Evolutionary conservation across 768 basidiomycete genomes (phyloP).

Genomic region (Lyophyllum semitale): DNA sequence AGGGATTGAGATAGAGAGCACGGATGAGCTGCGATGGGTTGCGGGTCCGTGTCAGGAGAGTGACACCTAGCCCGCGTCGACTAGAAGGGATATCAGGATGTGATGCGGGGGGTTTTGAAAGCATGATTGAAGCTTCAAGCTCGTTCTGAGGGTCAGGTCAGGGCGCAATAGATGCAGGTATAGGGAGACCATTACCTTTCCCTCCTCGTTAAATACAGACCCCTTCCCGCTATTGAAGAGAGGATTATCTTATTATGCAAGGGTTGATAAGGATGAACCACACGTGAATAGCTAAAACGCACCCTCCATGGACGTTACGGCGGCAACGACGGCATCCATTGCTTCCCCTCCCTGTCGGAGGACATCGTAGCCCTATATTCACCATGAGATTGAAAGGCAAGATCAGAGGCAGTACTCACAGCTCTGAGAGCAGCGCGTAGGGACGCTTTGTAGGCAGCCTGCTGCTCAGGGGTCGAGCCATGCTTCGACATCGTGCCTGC

Average conservation of each 20-base stretch:
- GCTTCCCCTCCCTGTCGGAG: conserved; percentile 74
- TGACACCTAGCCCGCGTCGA: conserved; percentile 63
- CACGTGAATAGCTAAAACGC: conserved; percentile 2
- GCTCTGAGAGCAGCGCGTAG: conserved; percentile 57
- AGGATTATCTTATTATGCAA: conserved; percentile 54
- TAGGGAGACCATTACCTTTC: conserved; percentile 55
- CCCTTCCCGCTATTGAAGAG: conserved; percentile 82
- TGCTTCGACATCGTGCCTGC: conserved; percentile 69
- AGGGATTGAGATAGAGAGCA: conserved; percentile 69
- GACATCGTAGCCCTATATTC: conserved; percentile 55
- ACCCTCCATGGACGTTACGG: conserved; percentile 77
- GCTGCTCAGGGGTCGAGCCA: conserved; percentile 60
- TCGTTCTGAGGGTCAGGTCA: conserved; percentile 56
- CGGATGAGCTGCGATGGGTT: conserved; percentile 77
- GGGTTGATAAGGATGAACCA: not conserved
- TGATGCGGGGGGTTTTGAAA: conserved; percentile 73
- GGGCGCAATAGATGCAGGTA: not conserved
- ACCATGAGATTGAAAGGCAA: not conserved
- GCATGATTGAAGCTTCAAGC: conserved; percentile 79
- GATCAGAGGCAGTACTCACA: conserved; percentile 20
- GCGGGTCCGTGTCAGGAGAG: conserved; percentile 64
- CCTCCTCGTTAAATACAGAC: conserved; percentile 79
- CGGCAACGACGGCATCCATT: conserved; percentile 79
- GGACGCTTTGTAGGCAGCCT: conserved; percentile 55
- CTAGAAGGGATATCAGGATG: conserved; percentile 58